These are phyloP conservation scores for Polyporus tsugae DNA, from an alignment of 1,284 basidiomycete species.

Conservation along the genomic window DNA sequence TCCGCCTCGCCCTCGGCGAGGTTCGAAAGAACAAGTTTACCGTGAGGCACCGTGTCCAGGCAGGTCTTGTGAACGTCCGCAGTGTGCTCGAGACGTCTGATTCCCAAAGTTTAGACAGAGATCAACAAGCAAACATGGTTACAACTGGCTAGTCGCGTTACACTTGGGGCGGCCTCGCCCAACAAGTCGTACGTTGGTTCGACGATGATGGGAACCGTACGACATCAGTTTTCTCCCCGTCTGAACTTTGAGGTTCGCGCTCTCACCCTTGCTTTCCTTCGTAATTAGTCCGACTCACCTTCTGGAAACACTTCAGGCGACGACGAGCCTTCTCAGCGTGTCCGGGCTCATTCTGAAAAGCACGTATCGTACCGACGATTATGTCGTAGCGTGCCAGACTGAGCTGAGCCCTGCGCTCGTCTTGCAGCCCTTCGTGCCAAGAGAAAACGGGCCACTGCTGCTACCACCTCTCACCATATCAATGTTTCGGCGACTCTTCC, in stretches of 20 bases:
- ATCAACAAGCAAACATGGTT: conserved; percentile 40
- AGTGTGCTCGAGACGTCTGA: conserved; percentile 12
- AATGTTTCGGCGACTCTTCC: conserved; percentile 45
- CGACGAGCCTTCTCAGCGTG: conserved; percentile 38
- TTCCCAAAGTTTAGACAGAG: conserved; percentile 32
- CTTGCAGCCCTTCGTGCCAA: conserved; percentile 25
- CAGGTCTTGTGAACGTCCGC: conserved; percentile 12
- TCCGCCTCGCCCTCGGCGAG: conserved; percentile 25
- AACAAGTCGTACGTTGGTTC: conserved; percentile 22
- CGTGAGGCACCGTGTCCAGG: conserved; percentile 35
- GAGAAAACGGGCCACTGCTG: conserved; percentile 15
- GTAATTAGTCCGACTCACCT: conserved; percentile 12
- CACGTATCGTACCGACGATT: conserved; percentile 39
- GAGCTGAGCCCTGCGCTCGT: conserved; percentile 22
- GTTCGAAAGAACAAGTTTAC: conserved; percentile 22
- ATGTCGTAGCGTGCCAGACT: conserved; percentile 35
- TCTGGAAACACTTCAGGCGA: conserved; percentile 35
- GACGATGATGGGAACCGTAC: conserved; percentile 53
- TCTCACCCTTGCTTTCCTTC: conserved; percentile 8
- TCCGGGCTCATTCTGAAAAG: conserved; percentile 38
- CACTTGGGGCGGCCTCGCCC: conserved; percentile 16
- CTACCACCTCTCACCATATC: conserved; percentile 41
- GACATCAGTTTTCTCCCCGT: conserved; percentile 58
- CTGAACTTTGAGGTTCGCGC: conserved; percentile 49
- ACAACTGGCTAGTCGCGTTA: conserved; percentile 27